Evolutionary conservation across 768 basidiomycete genomes (phyloP).

Genomic region (Chalciporus piperatus): DNA sequence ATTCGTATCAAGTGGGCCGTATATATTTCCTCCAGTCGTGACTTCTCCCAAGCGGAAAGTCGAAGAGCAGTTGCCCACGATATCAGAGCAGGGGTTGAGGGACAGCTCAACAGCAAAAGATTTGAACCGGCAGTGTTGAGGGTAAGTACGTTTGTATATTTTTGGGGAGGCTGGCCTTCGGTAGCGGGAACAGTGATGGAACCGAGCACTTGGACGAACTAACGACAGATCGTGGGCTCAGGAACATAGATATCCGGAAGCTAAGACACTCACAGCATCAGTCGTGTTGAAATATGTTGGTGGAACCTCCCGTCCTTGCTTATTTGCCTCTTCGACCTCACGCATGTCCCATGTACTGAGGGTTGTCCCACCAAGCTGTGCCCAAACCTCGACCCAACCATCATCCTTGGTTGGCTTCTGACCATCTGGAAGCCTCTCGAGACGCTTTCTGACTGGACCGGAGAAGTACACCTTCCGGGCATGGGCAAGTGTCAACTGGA

Average conservation of each 20-base stretch:
- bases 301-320: slow-evolving; percentile 76
- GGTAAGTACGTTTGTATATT: slow-evolving; percentile 77
- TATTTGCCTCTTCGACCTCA: slow-evolving; percentile 80
- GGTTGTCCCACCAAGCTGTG: slow-evolving; percentile 84
- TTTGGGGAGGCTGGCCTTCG: slow-evolving; percentile 46
- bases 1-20: slow-evolving; percentile 90
- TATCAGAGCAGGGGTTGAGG: slow-evolving; percentile 61
- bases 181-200: slow-evolving; percentile 65
- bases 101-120: slow-evolving; percentile 84
- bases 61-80: slow-evolving; percentile 94
- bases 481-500: slow-evolving; percentile 70
- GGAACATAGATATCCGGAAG: neutral
- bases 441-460: slow-evolving; percentile 71
- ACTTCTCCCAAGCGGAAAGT: slow-evolving; percentile 91
- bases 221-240: slow-evolving; percentile 8
- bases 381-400: slow-evolving; percentile 85
- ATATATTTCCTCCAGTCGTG: slow-evolving; percentile 94
- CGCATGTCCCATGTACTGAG: slow-evolving; percentile 92
- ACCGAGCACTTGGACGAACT: slow-evolving; percentile 81
- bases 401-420: slow-evolving; percentile 68
- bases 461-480: slow-evolving; percentile 87
- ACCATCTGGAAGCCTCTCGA: slow-evolving; percentile 79
- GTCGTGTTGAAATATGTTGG: slow-evolving; percentile 86
- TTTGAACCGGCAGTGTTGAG: slow-evolving; percentile 95
- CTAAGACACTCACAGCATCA: slow-evolving; percentile 65